phyloP scores from a whole-genome alignment of 495 filamentous ascomycete genomes.

The Cudoniella acicularis region DNA sequence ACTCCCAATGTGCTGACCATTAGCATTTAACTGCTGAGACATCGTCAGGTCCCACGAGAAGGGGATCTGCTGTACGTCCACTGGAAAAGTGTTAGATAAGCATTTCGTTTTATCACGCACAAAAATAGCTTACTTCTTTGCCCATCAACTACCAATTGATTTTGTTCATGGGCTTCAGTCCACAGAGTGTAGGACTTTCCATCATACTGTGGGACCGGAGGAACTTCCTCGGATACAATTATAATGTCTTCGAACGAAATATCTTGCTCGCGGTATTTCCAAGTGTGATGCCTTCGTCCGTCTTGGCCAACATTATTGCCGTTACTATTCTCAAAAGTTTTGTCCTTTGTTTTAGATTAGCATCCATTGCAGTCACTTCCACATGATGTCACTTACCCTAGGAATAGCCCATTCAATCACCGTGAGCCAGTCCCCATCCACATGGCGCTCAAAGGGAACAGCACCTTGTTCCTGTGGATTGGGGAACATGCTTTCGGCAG shows the following conservation, averaged over 20 bases:
- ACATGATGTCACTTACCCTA: constrained; percentile 4
- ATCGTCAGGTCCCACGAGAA: too few relatives aligned
- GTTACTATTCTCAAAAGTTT: background rate
- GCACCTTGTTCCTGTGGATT: background rate
- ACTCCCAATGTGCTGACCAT: too few relatives aligned
- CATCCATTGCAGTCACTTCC: background rate
- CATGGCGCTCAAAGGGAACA: background rate
- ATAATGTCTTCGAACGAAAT: constrained; percentile 8
- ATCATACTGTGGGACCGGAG: background rate
- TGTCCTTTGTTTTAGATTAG: background rate
- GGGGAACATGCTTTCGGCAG: background rate
- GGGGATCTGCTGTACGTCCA: too few relatives aligned
- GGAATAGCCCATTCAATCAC: constrained; percentile 12
- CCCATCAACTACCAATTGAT: too few relatives aligned
- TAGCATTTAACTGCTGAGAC: too few relatives aligned
- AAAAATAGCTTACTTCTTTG: too few relatives aligned
- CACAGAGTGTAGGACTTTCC: constrained; percentile 11
- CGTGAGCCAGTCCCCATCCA: background rate
- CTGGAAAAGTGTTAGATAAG: too few relatives aligned
- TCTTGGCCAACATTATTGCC: background rate
- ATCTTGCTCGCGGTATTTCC: constrained; percentile 4
- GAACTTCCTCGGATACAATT: constrained; percentile 12
- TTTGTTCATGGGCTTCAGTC: constrained; percentile 6
- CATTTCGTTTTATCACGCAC: too few relatives aligned
- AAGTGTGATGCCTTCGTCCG: background rate